phyloP scores from a whole-genome alignment of 2,329 filamentous ascomycete genomes.

The Curvularia hawaiiensis region DNA sequence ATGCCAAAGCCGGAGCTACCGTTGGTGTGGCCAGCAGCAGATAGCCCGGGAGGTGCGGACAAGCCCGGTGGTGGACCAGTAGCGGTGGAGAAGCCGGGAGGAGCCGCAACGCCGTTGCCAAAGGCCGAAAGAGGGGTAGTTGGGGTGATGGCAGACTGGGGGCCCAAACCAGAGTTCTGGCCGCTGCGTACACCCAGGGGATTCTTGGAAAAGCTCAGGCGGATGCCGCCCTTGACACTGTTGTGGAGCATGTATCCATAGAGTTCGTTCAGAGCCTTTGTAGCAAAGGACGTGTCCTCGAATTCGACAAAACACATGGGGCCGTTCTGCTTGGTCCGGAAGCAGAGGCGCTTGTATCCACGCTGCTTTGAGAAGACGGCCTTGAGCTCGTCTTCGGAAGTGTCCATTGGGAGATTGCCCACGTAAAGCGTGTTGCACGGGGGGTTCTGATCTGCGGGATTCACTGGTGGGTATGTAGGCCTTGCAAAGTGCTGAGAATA shows the following conservation, averaged over 20 bases:
- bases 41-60: conserved; percentile 73
- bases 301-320: conserved; percentile 99
- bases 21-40: conserved; percentile 39
- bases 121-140: conserved; percentile 62
- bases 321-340: conserved; percentile 91
- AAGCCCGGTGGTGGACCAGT: conserved; percentile 84
- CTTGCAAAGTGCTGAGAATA: conserved; percentile 63
- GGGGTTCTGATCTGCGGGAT: conserved; percentile 94
- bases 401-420: conserved; percentile 92
- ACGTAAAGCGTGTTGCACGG: conserved; percentile 98
- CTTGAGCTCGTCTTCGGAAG: conserved; percentile 94
- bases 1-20: conserved; percentile 41
- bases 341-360: conserved; percentile 93
- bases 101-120: conserved; percentile 60
- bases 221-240: conserved; percentile 91
- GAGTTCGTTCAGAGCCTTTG: conserved; percentile 85
- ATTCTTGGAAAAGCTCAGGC: conserved; percentile 96
- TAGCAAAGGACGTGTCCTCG: conserved; percentile 89
- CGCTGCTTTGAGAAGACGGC: conserved; percentile 89
- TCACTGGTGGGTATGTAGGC: conserved; percentile 81
- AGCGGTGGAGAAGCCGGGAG: conserved; percentile 66
- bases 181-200: conserved; percentile 87
- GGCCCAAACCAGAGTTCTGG: conserved; percentile 63
- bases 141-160: conserved; percentile 56
- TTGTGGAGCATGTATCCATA: conserved; percentile 89